These are phyloP conservation scores for Diaporthe humulicola DNA, from an alignment of 2,329 filamentous ascomycete species.

Conservation along the genomic window DNA sequence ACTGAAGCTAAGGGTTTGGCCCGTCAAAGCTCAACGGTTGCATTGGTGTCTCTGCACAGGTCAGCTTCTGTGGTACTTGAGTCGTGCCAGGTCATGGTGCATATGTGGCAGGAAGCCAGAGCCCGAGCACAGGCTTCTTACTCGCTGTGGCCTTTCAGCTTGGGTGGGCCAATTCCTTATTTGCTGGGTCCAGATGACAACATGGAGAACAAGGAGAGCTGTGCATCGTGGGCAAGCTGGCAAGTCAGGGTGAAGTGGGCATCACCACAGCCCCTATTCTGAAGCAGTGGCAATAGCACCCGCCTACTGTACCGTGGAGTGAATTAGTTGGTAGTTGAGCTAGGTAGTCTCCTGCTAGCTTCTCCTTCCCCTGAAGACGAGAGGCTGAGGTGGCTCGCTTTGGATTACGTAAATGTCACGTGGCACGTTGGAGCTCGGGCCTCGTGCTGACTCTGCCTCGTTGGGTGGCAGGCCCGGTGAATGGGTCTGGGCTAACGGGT, in stretches of 20 bases:
- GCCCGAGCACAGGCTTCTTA: conserved; percentile 3
- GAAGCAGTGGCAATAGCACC: background rate
- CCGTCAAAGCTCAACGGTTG: background rate
- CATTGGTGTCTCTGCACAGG: background rate
- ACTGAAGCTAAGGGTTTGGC: background rate
- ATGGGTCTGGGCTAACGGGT: conserved; percentile 20
- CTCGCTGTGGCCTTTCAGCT: background rate
- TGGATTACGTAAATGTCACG: conserved; percentile 27
- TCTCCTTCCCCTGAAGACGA: background rate
- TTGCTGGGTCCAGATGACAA: conserved; percentile 1
- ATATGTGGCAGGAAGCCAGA: background rate
- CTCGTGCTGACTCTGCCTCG: conserved; percentile 9
- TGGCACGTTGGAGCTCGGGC: conserved; percentile 19
- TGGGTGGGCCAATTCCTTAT: background rate
- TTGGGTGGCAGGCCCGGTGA: conserved; percentile 22
- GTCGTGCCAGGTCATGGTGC: conserved; percentile 19
- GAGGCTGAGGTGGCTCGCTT: background rate
- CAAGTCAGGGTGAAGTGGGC: background rate
- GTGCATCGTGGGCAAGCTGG: background rate
- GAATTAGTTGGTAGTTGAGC: no score
- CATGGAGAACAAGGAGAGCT: background rate
- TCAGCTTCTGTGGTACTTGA: background rate
- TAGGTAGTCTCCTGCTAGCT: background rate
- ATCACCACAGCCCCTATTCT: conserved; percentile 2
- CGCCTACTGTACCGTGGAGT: no score